A percentile compares a stretch with the other conserved stretches of the same genome.
These are phyloP conservation scores for Wallacemonas rigidus DNA, from an alignment of 208 protist species.

Conservation along the genomic window DNA sequence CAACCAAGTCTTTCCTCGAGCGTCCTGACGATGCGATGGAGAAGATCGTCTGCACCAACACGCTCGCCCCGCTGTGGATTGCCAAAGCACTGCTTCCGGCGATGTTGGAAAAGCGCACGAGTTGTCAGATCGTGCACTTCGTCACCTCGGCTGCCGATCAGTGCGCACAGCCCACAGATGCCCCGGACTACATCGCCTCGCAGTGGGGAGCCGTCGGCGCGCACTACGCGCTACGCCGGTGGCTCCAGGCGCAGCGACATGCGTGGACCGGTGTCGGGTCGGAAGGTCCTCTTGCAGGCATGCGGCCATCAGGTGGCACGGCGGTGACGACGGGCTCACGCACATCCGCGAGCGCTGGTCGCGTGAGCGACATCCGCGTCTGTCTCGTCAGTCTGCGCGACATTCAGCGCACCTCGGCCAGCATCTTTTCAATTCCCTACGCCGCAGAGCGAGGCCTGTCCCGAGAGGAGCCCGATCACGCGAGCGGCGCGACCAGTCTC, in stretches of 20 bases:
- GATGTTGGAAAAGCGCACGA: slow-evolving; percentile 31
- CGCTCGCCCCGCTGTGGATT: slow-evolving; percentile 32
- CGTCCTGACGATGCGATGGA: slow-evolving; percentile 52
- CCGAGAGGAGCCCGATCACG: not conserved
- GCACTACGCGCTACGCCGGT: slow-evolving; percentile 45
- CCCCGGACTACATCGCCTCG: slow-evolving; percentile 45
- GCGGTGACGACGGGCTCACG: not conserved
- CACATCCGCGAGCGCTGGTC: not conserved
- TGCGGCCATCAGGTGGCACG: too few species aligned
- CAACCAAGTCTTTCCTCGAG: slow-evolving; percentile 38
- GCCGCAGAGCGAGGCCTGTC: slow-evolving; percentile 12
- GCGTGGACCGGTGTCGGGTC: not conserved
- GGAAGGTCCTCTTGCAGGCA: too few species aligned
- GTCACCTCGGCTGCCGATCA: slow-evolving; percentile 28
- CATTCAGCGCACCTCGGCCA: not conserved
- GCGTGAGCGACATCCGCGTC: slow-evolving; percentile 2
- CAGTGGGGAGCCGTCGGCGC: slow-evolving; percentile 44
- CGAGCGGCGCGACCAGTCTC: not conserved
- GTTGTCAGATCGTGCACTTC: slow-evolving; percentile 32
- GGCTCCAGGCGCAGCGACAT: slow-evolving; percentile 6
- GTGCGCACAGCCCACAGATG: slow-evolving; percentile 14
- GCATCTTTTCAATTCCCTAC: slow-evolving; percentile 10
- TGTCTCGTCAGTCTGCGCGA: slow-evolving; percentile 11
- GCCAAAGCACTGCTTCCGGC: slow-evolving; percentile 31
- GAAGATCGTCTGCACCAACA: slow-evolving; percentile 43